Evolutionary conservation across 2,329 filamentous ascomycete genomes (phyloP), one percentile per base, ranked within the genome.

Genomic region (Talaromyces pinophilus): DNA sequence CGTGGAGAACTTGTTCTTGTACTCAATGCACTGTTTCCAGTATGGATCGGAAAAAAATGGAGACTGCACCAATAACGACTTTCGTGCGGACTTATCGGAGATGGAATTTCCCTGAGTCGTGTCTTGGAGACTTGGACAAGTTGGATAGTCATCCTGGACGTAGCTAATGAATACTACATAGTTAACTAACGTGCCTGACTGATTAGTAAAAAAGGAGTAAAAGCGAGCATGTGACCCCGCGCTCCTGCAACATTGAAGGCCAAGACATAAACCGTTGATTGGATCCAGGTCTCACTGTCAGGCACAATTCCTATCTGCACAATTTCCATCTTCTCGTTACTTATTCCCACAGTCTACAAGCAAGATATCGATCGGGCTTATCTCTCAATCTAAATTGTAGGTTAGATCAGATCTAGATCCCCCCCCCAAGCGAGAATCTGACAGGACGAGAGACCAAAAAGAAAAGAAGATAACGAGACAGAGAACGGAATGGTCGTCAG

Each of bases 251-350:
- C 25, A 25, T 25, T 25, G 25, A 25, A 15, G 33, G 33, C 11
- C 30, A 55, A 11, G 28, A 33, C 13, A 25, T n/a, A 55, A 55
- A 33, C 25, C 50, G 25, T 57, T 40, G 17, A 57, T 25, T 38
- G 30, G 54, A 38, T 57, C 54, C 33, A 17, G 54, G 54, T 15
- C 28, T 54, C 54, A n/a, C 54, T 57, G 54, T 40, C 54, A 57
- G 54, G 54, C 54, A 57, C 54, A 40, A 13, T 8, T 38, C 6
- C n/a, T 15, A 2, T 38, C 30, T 15, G 54, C 54, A 57, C 54
- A 40, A 13, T 8, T 38, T 13, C n/a, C 7, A 2, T 38, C 30
- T 15, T 17, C 4, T 22, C 33, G 33, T 40, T 57, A 33, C 54
- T 38, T 8, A 13, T 19, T 13, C 8, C 10, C 30, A 19, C 33